Evolutionary conservation across 139 green algal species (phyloP), one percentile per base, ranked within the genome.

Genomic region (Haematococcus sp.): DNA sequence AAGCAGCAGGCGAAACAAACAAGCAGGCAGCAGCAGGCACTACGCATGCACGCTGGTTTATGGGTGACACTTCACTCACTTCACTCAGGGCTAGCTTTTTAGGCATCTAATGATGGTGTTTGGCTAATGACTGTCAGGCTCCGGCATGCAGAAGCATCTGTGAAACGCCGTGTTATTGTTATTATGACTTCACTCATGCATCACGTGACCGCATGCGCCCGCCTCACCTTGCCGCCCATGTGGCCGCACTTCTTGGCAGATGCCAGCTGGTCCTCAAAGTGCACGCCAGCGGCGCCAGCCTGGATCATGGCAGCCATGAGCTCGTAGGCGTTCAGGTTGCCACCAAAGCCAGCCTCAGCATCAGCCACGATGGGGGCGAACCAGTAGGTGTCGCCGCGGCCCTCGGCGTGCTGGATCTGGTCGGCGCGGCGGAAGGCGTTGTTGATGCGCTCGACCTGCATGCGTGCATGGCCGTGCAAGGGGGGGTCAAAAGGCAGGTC

Each of bases 341-440:
- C 92, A 20, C 92, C 92, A 79, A 97, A 97, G 60, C 92, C 71
- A 23, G 78, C 78, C 63, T 84, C 78, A 1, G 78, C 85, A 55
- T 96, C 91, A 17, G 91, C 91, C n/a, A 97, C 89, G 68, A 97
- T 93, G 66, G 92, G 92, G 16, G 90, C 86, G 34, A 90, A 91
- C 83, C 84, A 93, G 79, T 96, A 52, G 71, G 73, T 49, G 69
- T 86, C 80, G 63, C 16, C 73, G 32, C 69, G 71, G 49, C 86
- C 86, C 82, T 93, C 87, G 1, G 82, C 79, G 56, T 88, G 82
- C 81, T 94, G 86, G 61, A 95, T 93, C 85, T 93, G 86, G 76
- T 94, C 89, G 30, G 81, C 81, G 44, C 89, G 87, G 72, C 63
- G 28, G 72, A 83, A 83, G 25, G 83, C 86, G 56, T 91, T 92